Percentiles rank a stretch among this genome's conserved stretches.
Conservation (phyloP, 441 rosid species). For the Croton laevigatus region DNA sequence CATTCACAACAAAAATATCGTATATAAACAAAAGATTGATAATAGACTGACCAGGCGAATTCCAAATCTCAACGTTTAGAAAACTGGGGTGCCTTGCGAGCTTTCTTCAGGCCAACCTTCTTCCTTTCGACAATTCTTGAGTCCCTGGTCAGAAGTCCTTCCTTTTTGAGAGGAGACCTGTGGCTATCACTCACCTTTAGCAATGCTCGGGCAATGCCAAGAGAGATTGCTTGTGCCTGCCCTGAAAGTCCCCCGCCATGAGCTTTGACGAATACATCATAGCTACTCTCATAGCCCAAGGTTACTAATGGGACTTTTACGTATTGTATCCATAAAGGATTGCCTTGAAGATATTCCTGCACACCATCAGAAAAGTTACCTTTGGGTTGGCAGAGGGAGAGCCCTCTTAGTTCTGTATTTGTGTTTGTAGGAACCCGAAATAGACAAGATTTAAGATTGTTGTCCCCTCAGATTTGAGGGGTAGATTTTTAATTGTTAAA, state of each 20-base stretch:
- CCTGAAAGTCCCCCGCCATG: constrained; percentile 96
- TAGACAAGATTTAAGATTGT: not conserved
- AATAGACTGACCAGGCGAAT: not conserved
- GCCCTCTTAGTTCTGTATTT: not conserved
- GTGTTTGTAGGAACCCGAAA: not conserved
- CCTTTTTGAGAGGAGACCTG: constrained; percentile 65
- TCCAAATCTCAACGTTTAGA: constrained; percentile 67
- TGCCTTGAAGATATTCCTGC: constrained; percentile 95
- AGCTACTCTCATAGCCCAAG: constrained; percentile 75
- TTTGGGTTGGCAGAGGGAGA: not conserved
- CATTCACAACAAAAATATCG: not conserved
- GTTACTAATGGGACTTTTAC: constrained; percentile 72
- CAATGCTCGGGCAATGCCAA: constrained; percentile 84
- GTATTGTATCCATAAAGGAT: constrained; percentile 90
- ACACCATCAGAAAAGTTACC: constrained; percentile 17
- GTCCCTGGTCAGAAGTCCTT: constrained; percentile 88
- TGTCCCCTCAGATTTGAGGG: not conserved
- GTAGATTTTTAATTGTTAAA: not conserved
- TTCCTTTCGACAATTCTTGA: constrained; percentile 91
- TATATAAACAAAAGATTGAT: not conserved
- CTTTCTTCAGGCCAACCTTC: constrained; percentile 93
- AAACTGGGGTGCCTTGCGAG: constrained; percentile 89
- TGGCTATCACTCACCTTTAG: constrained; percentile 74
- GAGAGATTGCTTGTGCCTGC: constrained; percentile 94
- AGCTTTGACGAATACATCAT: constrained; percentile 88